Evolutionary conservation across 257 asterid species (phyloP).

Genomic region (Salvia splendens): DNA sequence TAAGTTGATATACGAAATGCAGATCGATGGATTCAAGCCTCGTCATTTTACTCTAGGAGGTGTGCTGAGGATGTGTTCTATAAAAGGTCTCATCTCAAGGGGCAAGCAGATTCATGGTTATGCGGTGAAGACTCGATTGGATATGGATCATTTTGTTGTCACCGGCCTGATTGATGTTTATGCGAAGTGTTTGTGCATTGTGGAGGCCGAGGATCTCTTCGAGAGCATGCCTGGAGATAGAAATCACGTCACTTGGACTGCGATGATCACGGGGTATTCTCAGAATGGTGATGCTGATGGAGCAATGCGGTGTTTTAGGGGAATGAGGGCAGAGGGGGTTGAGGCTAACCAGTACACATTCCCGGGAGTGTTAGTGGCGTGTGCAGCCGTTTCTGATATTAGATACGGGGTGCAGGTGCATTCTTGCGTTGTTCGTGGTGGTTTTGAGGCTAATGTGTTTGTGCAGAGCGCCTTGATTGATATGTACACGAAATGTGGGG

Average conservation of each 20-base stretch:
- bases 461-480: slow-evolving; percentile 77
- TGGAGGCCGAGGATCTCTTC: slow-evolving; percentile 66
- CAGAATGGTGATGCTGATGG: slow-evolving; percentile 48
- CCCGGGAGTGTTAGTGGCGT: slow-evolving; percentile 68
- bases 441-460: slow-evolving; percentile 68
- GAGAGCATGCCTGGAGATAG: slow-evolving; percentile 50
- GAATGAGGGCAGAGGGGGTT: slow-evolving; percentile 62
- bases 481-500: slow-evolving; percentile 82
- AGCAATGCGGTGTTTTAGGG: slow-evolving; percentile 58
- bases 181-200: slow-evolving; percentile 53
- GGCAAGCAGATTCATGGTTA: slow-evolving; percentile 71
- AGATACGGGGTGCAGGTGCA: slow-evolving; percentile 70
- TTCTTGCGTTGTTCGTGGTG: slow-evolving; percentile 60
- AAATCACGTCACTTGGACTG: slow-evolving; percentile 94
- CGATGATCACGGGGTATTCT: slow-evolving; percentile 78
- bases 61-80: slow-evolving; percentile 69
- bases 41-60: slow-evolving; percentile 67
- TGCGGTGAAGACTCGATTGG: slow-evolving; percentile 56
- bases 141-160: slow-evolving; percentile 55
- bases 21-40: slow-evolving; percentile 53
- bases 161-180: slow-evolving; percentile 84
- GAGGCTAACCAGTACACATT: slow-evolving; percentile 81
- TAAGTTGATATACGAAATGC: slow-evolving; percentile 62
- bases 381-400: slow-evolving; percentile 50
- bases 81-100: slow-evolving; percentile 53